A percentile compares a stretch with the other conserved stretches of the same genome.
phyloP scores from a whole-genome alignment of 495 filamentous ascomycete species.

The Penicillium simplicissimum region DNA sequence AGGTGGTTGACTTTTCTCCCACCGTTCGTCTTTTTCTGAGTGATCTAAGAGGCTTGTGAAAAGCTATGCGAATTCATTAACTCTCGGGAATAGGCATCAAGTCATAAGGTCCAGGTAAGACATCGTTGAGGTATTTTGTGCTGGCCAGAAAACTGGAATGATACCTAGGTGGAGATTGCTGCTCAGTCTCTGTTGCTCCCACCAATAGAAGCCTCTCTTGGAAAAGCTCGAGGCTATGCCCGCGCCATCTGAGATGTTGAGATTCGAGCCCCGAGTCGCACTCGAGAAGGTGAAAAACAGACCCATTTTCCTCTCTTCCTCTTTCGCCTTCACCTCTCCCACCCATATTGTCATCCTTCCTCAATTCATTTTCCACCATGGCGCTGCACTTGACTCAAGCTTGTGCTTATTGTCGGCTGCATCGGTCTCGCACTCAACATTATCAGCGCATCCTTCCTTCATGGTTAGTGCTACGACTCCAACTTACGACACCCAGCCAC shows the following conservation, averaged over 20 bases:
- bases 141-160: background rate
- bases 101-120: background rate
- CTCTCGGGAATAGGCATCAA: background rate
- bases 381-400: too few relatives aligned
- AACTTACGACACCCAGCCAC: background rate
- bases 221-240: too few relatives aligned
- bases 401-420: constrained; percentile 69
- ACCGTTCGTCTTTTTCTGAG: background rate
- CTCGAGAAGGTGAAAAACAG: too few relatives aligned
- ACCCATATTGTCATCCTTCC: too few relatives aligned
- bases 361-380: too few relatives aligned
- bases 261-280: too few relatives aligned
- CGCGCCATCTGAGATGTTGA: too few relatives aligned
- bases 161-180: too few relatives aligned
- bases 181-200: too few relatives aligned
- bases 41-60: background rate
- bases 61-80: background rate
- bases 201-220: too few relatives aligned
- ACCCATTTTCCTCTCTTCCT: too few relatives aligned
- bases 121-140: background rate
- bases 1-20: background rate
- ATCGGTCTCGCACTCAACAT: constrained; percentile 78
- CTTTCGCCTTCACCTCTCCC: too few relatives aligned
- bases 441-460: constrained; percentile 73
- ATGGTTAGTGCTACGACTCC: constrained; percentile 46